phyloP scores from a whole-genome alignment of 176 grass and related monocot genomes.

The Cenchrus fungigraminus region DNA sequence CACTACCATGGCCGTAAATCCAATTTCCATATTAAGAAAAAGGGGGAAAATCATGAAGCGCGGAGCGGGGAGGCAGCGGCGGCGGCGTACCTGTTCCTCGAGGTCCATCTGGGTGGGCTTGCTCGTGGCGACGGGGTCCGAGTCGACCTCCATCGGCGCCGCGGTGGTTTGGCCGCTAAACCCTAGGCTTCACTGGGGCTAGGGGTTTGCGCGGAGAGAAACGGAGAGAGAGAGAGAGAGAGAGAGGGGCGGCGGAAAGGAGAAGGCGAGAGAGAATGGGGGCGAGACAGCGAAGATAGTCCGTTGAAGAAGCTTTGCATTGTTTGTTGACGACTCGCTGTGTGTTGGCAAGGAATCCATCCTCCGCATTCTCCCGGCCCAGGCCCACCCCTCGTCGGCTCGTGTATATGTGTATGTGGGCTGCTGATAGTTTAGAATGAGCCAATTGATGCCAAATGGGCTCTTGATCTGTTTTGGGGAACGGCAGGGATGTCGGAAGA shows the following conservation, averaged over 20 bases:
- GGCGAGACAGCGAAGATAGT: neutral
- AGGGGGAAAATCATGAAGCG: neutral
- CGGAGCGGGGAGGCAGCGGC: neutral
- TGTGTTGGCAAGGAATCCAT: too few relatives aligned
- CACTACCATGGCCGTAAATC: neutral
- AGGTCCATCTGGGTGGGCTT: slow-evolving; percentile 53
- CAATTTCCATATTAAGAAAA: neutral
- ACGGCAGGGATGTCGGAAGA: too few relatives aligned
- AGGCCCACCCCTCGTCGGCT: too few relatives aligned
- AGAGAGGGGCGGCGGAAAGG: neutral
- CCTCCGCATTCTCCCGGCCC: too few relatives aligned
- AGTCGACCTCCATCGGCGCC: slow-evolving; percentile 39
- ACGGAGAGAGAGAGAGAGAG: neutral
- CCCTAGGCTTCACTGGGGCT: slow-evolving; percentile 27
- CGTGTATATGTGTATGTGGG: too few relatives aligned
- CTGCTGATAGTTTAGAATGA: too few relatives aligned
- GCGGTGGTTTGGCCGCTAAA: slow-evolving; percentile 9
- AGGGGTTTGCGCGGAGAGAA: neutral
- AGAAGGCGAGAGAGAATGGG: neutral
- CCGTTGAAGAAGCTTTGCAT: too few relatives aligned
- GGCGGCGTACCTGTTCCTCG: slow-evolving; percentile 49
- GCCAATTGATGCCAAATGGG: too few relatives aligned
- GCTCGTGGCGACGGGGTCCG: slow-evolving; percentile 26
- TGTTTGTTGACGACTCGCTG: neutral
- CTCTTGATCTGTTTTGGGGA: too few relatives aligned